Percentiles rank a stretch among this genome's conserved stretches.
These are phyloP conservation scores for Nevesoporus exiguus DNA, from an alignment of 768 basidiomycete species.

Conservation along the genomic window DNA sequence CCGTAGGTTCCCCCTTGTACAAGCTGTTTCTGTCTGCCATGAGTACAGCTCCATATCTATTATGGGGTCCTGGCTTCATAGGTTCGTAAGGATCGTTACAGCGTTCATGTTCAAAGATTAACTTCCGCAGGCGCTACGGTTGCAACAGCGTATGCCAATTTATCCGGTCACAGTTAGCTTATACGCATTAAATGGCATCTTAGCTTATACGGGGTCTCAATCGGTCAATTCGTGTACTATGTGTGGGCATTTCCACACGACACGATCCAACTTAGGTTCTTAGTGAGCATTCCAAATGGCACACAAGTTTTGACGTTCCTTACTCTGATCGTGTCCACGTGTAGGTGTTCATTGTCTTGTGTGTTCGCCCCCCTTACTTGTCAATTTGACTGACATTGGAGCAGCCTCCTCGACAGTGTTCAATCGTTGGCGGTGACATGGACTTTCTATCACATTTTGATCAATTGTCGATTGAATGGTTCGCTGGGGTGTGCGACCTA, in stretches of 20 bases:
- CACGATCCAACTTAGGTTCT: conserved; percentile 1
- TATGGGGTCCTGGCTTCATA: conserved; percentile 17
- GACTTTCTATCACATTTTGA: conserved; percentile 1
- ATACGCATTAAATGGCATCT: neutral
- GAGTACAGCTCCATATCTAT: neutral
- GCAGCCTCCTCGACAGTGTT: conserved; percentile 9
- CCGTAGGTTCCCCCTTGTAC: neutral
- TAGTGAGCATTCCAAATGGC: conserved; percentile 7
- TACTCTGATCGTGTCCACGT: neutral
- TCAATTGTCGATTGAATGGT: conserved; percentile 9
- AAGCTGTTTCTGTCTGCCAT: conserved; percentile 1
- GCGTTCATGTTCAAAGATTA: neutral
- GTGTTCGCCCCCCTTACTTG: neutral
- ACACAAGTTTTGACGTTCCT: neutral
- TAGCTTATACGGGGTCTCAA: conserved; percentile 19
- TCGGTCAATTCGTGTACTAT: conserved; percentile 21
- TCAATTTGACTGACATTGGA: neutral
- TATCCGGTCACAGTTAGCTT: neutral
- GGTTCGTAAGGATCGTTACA: conserved; percentile 4
- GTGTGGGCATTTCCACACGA: conserved; percentile 17
- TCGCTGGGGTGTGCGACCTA: neutral
- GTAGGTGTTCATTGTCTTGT: conserved; percentile 13
- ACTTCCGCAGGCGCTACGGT: conserved; percentile 19
- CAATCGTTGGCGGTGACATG: neutral
- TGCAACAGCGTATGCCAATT: conserved; percentile 10